Conservation (phyloP, 2,329 filamentous ascomycete species). For the Fusarium globosum region DNA sequence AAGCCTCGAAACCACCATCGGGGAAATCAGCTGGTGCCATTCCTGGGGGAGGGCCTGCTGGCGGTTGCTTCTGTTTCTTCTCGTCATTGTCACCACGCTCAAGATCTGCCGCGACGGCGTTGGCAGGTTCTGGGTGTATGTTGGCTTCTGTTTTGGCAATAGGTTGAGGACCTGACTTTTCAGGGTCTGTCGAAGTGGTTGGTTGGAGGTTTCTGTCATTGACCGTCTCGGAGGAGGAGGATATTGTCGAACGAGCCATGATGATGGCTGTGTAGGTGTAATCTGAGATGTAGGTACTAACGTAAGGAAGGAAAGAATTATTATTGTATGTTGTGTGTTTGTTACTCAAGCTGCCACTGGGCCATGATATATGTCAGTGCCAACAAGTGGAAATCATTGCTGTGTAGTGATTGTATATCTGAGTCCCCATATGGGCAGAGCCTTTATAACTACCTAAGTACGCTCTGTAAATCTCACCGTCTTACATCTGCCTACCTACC, state of each 20-base stretch:
- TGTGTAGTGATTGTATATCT: neutral
- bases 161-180: slow-evolving; percentile 25
- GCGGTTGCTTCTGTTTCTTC: slow-evolving; percentile 29
- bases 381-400: neutral
- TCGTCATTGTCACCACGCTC: slow-evolving; percentile 30
- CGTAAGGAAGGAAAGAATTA: neutral
- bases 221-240: slow-evolving; percentile 44
- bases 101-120: slow-evolving; percentile 46
- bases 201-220: slow-evolving; percentile 33
- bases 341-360: neutral
- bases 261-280: neutral
- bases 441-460: neutral
- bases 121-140: slow-evolving; percentile 44
- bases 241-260: slow-evolving; percentile 41
- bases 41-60: slow-evolving; percentile 45
- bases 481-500: neutral
- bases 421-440: neutral
- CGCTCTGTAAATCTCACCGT: neutral
- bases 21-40: slow-evolving; percentile 65
- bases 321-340: neutral
- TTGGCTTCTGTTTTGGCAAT: slow-evolving; percentile 24
- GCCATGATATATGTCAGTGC: neutral
- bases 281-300: neutral
- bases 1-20: slow-evolving; percentile 68
- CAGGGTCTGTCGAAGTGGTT: slow-evolving; percentile 7